phyloP scores from a whole-genome alignment of 306 rosid species.

The Glycyrrhiza uralensis region DNA sequence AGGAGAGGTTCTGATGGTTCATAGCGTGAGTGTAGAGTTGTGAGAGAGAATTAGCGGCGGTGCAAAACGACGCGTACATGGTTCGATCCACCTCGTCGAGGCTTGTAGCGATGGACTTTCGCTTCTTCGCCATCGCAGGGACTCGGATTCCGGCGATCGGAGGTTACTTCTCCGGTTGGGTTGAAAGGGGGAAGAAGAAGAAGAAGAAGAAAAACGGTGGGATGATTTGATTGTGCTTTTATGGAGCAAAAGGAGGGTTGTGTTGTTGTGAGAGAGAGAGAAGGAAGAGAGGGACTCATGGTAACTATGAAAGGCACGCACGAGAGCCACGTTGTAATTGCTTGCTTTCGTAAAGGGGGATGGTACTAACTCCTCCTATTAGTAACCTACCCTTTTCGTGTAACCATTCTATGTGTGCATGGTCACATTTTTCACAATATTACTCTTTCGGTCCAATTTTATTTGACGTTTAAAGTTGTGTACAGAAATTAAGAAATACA shows the following conservation, averaged over 20 bases:
- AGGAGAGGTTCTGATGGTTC: slow-evolving; percentile 55
- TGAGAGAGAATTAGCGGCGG: slow-evolving; percentile 52
- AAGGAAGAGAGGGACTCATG: slow-evolving; percentile 24
- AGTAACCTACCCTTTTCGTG: too few relatives aligned
- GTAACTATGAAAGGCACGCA: slow-evolving; percentile 10
- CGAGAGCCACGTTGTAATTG: slow-evolving; percentile 28
- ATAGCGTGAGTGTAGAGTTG: slow-evolving; percentile 53
- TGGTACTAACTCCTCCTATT: too few relatives aligned
- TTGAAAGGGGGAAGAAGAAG: background rate
- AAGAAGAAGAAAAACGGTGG: background rate
- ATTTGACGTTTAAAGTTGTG: too few relatives aligned
- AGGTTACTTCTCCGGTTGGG: background rate
- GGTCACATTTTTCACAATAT: too few relatives aligned
- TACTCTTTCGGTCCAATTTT: too few relatives aligned
- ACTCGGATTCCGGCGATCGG: background rate
- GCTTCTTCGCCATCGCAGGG: slow-evolving; percentile 44
- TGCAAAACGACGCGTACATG: slow-evolving; percentile 44
- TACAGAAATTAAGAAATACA: too few relatives aligned
- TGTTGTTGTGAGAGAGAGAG: background rate
- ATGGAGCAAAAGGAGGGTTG: background rate
- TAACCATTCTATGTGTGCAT: too few relatives aligned
- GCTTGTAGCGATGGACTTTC: slow-evolving; percentile 47
- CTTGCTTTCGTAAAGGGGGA: background rate
- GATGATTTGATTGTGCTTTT: background rate
- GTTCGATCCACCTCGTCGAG: slow-evolving; percentile 63